Conservation (phyloP, 352 stramenopile genomes). For the Globisporangium solare region DNA sequence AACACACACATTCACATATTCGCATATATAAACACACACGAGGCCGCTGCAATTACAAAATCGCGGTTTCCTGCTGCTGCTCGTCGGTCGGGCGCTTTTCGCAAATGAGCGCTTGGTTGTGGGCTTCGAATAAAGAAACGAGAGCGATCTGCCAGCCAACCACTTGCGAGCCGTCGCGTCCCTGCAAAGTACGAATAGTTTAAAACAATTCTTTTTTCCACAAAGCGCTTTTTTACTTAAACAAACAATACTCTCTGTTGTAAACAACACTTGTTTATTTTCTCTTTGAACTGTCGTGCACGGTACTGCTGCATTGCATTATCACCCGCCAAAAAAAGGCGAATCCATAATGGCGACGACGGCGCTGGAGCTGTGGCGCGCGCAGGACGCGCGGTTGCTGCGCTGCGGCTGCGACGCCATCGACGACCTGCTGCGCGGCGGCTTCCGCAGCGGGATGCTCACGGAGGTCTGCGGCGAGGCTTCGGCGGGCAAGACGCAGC, state of each 20-base stretch:
- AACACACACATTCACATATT: neutral
- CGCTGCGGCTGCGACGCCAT: conserved; percentile 53
- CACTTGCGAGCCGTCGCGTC: too few species aligned
- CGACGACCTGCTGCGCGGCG: conserved; percentile 49
- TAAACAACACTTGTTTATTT: too few species aligned
- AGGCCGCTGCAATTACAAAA: too few species aligned
- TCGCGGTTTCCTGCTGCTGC: too few species aligned
- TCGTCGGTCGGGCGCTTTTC: too few species aligned
- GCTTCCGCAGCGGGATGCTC: conserved; percentile 62
- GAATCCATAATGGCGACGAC: conserved; percentile 14
- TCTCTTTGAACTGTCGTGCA: conserved; percentile 1
- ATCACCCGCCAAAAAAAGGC: neutral
- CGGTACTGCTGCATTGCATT: neutral
- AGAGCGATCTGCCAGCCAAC: too few species aligned
- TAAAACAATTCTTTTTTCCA: too few species aligned
- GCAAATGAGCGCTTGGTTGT: too few species aligned
- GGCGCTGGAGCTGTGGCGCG: conserved; percentile 42
- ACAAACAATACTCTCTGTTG: too few species aligned
- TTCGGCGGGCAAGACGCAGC: conserved; percentile 73
- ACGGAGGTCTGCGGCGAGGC: conserved; percentile 76
- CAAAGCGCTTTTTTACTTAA: too few species aligned
- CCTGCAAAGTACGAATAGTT: too few species aligned
- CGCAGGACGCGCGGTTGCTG: conserved; percentile 27
- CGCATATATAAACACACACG: conserved; percentile 1
- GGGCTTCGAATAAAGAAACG: too few species aligned